phyloP scores from a whole-genome alignment of 768 basidiomycete species.

The Cystoderma amianthinum region DNA sequence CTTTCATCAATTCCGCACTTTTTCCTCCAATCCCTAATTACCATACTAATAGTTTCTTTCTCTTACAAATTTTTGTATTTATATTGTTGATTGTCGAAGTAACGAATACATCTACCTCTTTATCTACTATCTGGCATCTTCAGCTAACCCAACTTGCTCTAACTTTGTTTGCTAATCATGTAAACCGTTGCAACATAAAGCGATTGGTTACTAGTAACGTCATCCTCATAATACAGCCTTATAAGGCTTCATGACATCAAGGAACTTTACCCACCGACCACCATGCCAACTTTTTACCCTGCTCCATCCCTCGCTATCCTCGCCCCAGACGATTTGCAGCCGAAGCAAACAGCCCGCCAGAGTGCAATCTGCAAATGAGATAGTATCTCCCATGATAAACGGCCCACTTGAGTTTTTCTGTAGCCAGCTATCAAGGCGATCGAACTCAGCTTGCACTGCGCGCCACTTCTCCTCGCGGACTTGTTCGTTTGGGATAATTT shows the following conservation, averaged over 20 bases:
- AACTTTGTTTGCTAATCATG: too few species aligned
- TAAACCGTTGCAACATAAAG: too few species aligned
- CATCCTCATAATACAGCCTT: conserved; percentile 9
- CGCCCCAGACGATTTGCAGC: conserved; percentile 21
- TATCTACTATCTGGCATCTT: too few species aligned
- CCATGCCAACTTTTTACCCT: conserved; percentile 26
- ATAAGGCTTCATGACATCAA: conserved; percentile 21
- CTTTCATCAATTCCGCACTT: too few species aligned
- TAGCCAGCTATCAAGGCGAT: conserved; percentile 18
- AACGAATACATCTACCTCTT: too few species aligned
- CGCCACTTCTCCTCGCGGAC: conserved; percentile 27
- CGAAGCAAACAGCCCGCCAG: conserved; percentile 22
- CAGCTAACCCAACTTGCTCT: too few species aligned
- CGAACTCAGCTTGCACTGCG: conserved; percentile 23
- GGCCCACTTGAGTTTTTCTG: conserved; percentile 17
- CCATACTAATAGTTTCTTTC: too few species aligned
- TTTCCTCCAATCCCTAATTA: too few species aligned
- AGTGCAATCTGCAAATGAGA: conserved; percentile 33
- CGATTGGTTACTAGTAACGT: too few species aligned
- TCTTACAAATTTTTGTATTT: too few species aligned
- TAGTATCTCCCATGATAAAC: conserved; percentile 27
- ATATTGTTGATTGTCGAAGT: too few species aligned
- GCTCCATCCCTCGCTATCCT: conserved; percentile 33
- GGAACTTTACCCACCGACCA: conserved; percentile 30
- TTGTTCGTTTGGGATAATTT: conserved; percentile 21